Evolutionary conservation across 495 filamentous ascomycete species (phyloP).

Genomic region (Penicillium herquei): DNA sequence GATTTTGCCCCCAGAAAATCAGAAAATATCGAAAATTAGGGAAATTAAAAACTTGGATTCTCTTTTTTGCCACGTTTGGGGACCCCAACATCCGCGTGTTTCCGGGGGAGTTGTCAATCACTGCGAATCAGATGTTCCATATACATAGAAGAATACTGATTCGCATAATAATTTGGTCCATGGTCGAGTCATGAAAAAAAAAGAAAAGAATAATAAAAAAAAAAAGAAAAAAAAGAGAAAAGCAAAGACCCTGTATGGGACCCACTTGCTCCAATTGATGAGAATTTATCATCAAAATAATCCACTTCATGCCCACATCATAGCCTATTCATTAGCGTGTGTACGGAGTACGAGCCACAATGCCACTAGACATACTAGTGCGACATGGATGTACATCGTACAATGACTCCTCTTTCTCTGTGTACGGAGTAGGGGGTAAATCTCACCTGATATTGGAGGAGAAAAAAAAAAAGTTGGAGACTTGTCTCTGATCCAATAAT

Average conservation of each 20-base stretch:
- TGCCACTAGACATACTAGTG: no score
- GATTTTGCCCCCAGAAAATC: neutral
- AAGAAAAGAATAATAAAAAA: neutral
- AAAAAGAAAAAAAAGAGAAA: neutral
- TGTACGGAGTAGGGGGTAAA: neutral
- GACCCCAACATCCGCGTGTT: neutral
- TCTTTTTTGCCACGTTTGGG: neutral
- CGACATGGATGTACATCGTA: no score
- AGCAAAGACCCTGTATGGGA: constrained; percentile 3
- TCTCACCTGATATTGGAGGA: no score
- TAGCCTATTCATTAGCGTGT: neutral
- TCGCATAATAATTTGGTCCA: neutral
- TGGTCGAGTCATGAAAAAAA: neutral
- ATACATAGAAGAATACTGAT: neutral
- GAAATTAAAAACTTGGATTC: neutral
- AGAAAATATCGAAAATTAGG: no score
- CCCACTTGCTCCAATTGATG: constrained; percentile 2
- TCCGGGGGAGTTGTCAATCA: neutral
- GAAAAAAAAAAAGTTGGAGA: no score
- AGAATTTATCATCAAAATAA: neutral
- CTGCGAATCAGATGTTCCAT: no score
- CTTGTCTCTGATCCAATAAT: neutral
- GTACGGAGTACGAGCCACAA: no score
- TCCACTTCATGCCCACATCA: neutral
- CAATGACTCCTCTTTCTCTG: neutral